Evolutionary conservation across 257 asterid species (phyloP).

Genomic region (Jaltomata sinuosa): DNA sequence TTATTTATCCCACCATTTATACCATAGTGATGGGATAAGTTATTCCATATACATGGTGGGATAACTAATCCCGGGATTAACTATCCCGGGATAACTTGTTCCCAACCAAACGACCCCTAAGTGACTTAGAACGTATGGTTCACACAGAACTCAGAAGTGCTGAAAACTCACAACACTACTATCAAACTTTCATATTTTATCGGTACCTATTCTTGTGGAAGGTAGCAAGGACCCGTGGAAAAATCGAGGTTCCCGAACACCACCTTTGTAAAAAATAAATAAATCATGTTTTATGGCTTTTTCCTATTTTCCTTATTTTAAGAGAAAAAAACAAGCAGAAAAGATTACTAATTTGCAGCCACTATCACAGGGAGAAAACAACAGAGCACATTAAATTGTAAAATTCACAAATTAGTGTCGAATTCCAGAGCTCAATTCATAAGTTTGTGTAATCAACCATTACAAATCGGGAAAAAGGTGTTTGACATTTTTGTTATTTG

Average conservation of each 20-base stretch:
- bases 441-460: neutral
- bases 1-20: too few species aligned
- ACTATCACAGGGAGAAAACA: neutral
- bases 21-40: too few species aligned
- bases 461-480: neutral
- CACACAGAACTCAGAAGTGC: neutral
- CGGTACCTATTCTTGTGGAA: neutral
- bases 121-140: neutral
- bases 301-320: neutral
- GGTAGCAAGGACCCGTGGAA: neutral
- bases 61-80: too few species aligned
- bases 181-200: neutral
- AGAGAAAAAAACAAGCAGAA: neutral
- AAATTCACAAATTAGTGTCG: neutral
- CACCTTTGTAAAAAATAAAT: neutral
- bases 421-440: neutral
- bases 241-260: neutral
- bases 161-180: neutral
- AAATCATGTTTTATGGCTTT: neutral
- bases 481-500: neutral
- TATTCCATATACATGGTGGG: too few species aligned
- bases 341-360: neutral
- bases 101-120: too few species aligned
- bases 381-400: neutral
- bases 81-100: too few species aligned